Conservation (phyloP, 345 rosid species). For the Eucalyptus polyanthemos region DNA sequence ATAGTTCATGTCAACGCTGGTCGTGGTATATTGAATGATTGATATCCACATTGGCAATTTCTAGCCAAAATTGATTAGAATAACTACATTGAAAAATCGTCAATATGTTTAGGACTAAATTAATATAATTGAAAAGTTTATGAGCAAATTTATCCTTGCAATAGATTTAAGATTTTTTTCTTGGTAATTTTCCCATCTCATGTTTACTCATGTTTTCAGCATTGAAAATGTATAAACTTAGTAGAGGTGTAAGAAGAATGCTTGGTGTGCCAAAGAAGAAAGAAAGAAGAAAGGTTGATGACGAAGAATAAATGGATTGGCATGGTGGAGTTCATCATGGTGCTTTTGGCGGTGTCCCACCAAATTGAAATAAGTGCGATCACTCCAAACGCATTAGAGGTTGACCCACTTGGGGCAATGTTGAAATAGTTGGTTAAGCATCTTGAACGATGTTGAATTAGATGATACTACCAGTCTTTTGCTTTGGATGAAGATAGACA, state of each 20-base stretch:
- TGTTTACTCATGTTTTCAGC: not conserved
- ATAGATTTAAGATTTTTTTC: no score
- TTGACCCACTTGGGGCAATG: not conserved
- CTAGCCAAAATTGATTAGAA: accelerated
- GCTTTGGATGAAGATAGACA: not conserved
- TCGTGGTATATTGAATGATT: accelerated
- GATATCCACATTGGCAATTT: not conserved
- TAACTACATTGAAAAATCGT: accelerated
- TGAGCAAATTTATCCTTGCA: accelerated
- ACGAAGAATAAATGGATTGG: not conserved
- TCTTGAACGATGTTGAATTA: not conserved
- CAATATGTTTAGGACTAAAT: not conserved
- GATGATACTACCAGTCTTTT: not conserved
- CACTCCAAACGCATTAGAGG: not conserved
- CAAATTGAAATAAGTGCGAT: not conserved
- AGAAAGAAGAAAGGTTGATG: not conserved
- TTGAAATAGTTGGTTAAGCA: not conserved
- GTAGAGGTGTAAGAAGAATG: not conserved
- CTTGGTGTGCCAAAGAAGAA: not conserved
- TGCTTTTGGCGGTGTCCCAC: not conserved
- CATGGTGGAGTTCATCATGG: not conserved
- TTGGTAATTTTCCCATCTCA: not conserved
- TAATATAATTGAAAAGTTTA: not conserved
- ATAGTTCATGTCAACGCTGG: accelerated
- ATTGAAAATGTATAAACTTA: not conserved